phyloP scores from a whole-genome alignment of 225 moss, liverwort and hornwort genomes.

The Anthoceros angustus region DNA sequence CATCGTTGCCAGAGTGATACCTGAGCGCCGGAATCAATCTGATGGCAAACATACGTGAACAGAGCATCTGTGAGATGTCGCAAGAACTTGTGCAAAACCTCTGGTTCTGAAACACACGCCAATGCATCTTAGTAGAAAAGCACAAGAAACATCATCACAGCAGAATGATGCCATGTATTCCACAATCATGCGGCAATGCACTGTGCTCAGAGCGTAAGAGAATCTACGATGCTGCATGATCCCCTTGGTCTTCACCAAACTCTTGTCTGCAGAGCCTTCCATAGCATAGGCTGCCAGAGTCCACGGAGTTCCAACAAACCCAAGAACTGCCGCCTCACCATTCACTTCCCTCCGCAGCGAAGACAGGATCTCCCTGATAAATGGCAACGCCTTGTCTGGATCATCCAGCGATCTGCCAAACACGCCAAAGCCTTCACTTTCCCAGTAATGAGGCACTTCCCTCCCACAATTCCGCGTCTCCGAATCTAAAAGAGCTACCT shows the following conservation, averaged over 20 bases:
- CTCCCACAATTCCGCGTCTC: neutral
- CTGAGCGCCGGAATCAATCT: constrained; percentile 74
- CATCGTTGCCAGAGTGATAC: constrained; percentile 4
- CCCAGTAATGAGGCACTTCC: neutral
- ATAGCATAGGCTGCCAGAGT: constrained; percentile 88
- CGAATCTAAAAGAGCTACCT: constrained; percentile 10
- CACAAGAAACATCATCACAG: neutral
- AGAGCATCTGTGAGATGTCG: constrained; percentile 63
- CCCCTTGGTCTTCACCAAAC: constrained; percentile 48
- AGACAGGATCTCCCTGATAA: constrained; percentile 55
- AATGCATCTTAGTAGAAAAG: neutral
- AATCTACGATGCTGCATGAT: constrained; percentile 50
- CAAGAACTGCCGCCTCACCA: constrained; percentile 52
- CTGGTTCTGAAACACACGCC: constrained; percentile 31
- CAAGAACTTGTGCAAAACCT: constrained; percentile 44
- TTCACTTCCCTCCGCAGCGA: constrained; percentile 57
- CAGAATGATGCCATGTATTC: neutral
- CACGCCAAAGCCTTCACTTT: neutral
- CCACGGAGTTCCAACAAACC: constrained; percentile 93
- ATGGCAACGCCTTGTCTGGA: constrained; percentile 56
- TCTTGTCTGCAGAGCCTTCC: constrained; percentile 78
- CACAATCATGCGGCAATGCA: neutral
- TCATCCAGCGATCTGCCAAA: constrained; percentile 47
- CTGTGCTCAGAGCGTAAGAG: neutral
- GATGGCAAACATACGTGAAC: constrained; percentile 51